phyloP scores from a whole-genome alignment of 306 rosid genomes.

The Hippophae tibetana region DNA sequence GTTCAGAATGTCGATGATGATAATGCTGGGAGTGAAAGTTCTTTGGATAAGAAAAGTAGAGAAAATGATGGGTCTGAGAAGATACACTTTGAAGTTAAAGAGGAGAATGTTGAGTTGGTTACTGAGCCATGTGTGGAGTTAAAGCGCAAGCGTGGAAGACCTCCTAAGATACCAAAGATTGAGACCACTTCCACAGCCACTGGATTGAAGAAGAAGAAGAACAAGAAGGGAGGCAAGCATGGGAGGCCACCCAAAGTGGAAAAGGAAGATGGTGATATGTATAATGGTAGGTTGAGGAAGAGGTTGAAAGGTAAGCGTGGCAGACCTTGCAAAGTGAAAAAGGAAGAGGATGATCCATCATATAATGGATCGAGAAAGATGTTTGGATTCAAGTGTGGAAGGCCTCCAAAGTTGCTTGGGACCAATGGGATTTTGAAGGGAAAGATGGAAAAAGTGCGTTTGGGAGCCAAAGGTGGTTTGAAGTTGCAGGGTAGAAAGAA shows the following conservation, averaged over 20 bases:
- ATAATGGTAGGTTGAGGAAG: slow-evolving; percentile 4
- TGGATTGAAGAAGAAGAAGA: slow-evolving; percentile 7
- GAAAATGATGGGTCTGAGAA: slow-evolving; percentile 20
- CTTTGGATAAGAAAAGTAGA: slow-evolving; percentile 13
- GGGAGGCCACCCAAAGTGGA: slow-evolving; percentile 19
- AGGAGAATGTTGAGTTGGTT: slow-evolving; percentile 19
- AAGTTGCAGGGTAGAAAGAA: slow-evolving; percentile 18
- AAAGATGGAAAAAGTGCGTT: slow-evolving; percentile 21
- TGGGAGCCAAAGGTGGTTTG: slow-evolving; percentile 13
- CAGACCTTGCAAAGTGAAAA: slow-evolving; percentile 15
- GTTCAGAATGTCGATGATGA: slow-evolving; percentile 17
- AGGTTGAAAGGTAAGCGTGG: slow-evolving; percentile 18
- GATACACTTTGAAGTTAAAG: slow-evolving; percentile 19
- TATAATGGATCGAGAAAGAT: slow-evolving; percentile 15
- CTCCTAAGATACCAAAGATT: slow-evolving; percentile 18
- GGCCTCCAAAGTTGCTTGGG: slow-evolving; percentile 15
- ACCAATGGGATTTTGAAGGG: slow-evolving; percentile 17
- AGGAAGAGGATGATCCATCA: not conserved
- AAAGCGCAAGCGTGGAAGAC: slow-evolving; percentile 26
- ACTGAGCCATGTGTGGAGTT: not conserved
- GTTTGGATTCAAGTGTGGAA: slow-evolving; percentile 6
- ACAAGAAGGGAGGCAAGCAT: slow-evolving; percentile 10
- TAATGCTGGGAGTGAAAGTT: slow-evolving; percentile 23
- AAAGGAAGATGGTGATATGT: slow-evolving; percentile 5
- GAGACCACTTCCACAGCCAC: slow-evolving; percentile 2